These are phyloP conservation scores for Penicillium desertorum DNA, from an alignment of 495 filamentous ascomycete species.

Conservation along the genomic window DNA sequence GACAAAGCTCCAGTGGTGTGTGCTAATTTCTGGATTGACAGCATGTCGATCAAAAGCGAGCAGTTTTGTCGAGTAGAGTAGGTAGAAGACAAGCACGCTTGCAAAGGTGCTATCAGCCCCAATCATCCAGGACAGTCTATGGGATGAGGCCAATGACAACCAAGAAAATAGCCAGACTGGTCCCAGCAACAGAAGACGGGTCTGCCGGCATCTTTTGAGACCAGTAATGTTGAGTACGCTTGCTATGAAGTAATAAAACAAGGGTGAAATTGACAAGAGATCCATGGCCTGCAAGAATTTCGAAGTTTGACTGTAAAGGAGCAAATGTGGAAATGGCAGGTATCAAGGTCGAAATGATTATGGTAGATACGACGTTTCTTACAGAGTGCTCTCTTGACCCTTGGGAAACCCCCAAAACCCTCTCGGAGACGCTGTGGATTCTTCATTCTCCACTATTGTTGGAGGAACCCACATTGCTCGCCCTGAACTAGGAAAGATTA, in stretches of 20 bases:
- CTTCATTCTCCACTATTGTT: background rate
- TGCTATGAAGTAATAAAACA: background rate
- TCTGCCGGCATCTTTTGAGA: background rate
- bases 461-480: background rate
- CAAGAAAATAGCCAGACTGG: background rate
- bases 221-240: background rate
- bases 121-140: slow-evolving; percentile 4
- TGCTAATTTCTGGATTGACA: background rate
- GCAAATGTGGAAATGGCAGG: background rate
- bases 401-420: background rate
- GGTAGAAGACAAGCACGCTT: slow-evolving; percentile 1
- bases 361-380: background rate
- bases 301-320: no score
- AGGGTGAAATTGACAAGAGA: background rate
- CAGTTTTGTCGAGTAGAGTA: background rate
- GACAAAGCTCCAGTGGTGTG: slow-evolving; percentile 1
- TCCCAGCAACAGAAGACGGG: background rate
- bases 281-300: background rate
- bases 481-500: background rate
- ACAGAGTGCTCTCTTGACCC: background rate
- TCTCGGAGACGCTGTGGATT: background rate
- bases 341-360: background rate
- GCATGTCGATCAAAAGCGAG: background rate
- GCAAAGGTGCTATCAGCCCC: slow-evolving; percentile 6
- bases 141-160: background rate